Conservation (phyloP, 2,329 filamentous ascomycete genomes). For the Pseudocercospora eumusae region DNA sequence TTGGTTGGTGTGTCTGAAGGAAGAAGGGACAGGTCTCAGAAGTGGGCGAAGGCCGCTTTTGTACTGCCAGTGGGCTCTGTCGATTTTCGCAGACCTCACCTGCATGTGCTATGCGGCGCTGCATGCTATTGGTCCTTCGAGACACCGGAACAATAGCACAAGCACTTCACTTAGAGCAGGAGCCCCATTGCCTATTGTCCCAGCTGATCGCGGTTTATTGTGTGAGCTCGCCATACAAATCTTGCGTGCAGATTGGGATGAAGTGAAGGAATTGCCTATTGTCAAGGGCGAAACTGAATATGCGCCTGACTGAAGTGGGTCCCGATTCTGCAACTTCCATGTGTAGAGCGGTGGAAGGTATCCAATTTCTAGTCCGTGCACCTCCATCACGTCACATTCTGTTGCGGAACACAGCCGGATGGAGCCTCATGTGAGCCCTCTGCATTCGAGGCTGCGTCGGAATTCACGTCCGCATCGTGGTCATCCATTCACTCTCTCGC, state of each 20-base stretch:
- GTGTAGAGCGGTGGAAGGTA: background rate
- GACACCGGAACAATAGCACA: conserved; percentile 7
- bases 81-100: conserved; percentile 13
- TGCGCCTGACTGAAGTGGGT: background rate
- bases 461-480: no score
- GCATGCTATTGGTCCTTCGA: background rate
- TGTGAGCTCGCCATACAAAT: conserved; percentile 6
- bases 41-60: conserved; percentile 1
- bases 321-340: background rate
- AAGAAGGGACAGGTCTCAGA: conserved; percentile 13
- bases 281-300: background rate
- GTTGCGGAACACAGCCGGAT: background rate
- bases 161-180: background rate
- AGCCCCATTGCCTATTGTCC: conserved; percentile 3
- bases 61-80: background rate
- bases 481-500: no score
- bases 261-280: background rate
- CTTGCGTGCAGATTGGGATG: background rate
- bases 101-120: background rate
- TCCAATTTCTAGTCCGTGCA: background rate
- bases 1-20: conserved; percentile 9
- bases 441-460: no score
- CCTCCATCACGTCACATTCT: background rate
- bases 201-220: background rate
- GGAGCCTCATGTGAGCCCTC: no score